A percentile compares a stretch with the other conserved stretches of the same genome.
Evolutionary conservation across 1,284 basidiomycete genomes (phyloP).

Genomic region (Acaromyces ingoldii): DNA sequence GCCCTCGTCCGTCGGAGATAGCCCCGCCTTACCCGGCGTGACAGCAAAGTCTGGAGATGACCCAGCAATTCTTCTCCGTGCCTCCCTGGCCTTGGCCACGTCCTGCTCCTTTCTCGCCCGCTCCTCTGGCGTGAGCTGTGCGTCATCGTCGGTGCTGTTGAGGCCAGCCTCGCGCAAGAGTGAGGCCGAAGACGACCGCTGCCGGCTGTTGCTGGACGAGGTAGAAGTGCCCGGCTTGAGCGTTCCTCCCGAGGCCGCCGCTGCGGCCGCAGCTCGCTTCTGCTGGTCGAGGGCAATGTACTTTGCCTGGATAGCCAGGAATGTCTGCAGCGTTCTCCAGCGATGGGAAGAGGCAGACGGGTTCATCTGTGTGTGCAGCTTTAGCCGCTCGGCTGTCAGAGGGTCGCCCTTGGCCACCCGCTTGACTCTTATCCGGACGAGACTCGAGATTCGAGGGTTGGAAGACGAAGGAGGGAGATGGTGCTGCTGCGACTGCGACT

Average conservation of each 20-base stretch:
- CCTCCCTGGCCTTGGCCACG: slow-evolving; percentile 26
- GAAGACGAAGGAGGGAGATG: neutral
- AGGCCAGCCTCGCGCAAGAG: too few species aligned
- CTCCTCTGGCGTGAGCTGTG: slow-evolving; percentile 17
- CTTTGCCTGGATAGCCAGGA: slow-evolving; percentile 56
- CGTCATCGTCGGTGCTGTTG: too few species aligned
- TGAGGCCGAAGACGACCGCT: too few species aligned
- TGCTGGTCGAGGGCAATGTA: slow-evolving; percentile 53
- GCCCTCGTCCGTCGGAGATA: too few species aligned
- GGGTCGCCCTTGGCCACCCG: slow-evolving; percentile 50
- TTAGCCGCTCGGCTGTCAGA: slow-evolving; percentile 58
- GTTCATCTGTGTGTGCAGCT: slow-evolving; percentile 74
- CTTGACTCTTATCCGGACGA: slow-evolving; percentile 55
- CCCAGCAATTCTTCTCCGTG: slow-evolving; percentile 21
- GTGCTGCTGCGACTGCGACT: too few species aligned
- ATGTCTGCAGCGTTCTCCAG: slow-evolving; percentile 56
- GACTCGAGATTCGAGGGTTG: too few species aligned
- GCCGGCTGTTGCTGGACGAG: neutral
- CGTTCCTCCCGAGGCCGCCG: too few species aligned
- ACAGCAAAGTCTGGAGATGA: neutral
- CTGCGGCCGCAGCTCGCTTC: too few species aligned
- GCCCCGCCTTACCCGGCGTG: too few species aligned
- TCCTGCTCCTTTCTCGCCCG: slow-evolving; percentile 31
- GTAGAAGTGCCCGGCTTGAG: too few species aligned
- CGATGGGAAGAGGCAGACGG: slow-evolving; percentile 57